Evolutionary conservation across 768 basidiomycete species (phyloP), one percentile per base, ranked within the genome.

Genomic region (Dentipellis fragilis): DNA sequence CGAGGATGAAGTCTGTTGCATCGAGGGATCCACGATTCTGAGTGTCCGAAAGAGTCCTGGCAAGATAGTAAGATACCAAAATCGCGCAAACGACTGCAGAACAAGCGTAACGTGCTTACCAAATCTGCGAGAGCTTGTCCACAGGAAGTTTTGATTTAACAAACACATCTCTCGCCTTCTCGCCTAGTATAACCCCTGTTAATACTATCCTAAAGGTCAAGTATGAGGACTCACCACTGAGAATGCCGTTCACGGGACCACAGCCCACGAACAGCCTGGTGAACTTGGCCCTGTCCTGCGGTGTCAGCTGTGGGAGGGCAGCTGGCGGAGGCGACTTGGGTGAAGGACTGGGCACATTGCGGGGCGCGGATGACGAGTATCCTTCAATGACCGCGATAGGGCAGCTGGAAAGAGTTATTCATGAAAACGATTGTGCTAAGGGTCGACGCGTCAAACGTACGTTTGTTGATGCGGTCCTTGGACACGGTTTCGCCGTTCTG

Each of bases 31-130:
- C 95, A 58, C 96, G 80, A 62, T 88, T 81, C 69, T 94, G 89
- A 3, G 93, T 94, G 69, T 99, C 96, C n/a, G 94, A 88, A 39
- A 99, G 79, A 59, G 79, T 86, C 94, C 93, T 96, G 63, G 3
- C 35, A 40, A 39, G 51, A 51, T 17, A 12, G 40, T 42, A 39
- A 51, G 17, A n/a, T 39, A 49, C 22, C 19, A 38, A 40, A 57
- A n/a, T 48, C 46, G 17, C 36, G 52, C 48, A 5, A 16, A 42
- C 29, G 19, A 52, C 21, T 35, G 37, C 34, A 29, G 10, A 37
- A 8, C 22, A 36, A 22, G 10, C 10, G 16, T 12, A 21, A 16
- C 1, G 2, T 8, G 51, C 81, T 54, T 57, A 91, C 95, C 96
- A 99, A 72, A 98, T 94, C 67, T 92, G 88, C 36, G 87, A 83